A percentile compares a stretch with the other conserved stretches of the same genome.
phyloP scores from a whole-genome alignment of 495 filamentous ascomycete species.

The Lasiosphaeris hirsuta region DNA sequence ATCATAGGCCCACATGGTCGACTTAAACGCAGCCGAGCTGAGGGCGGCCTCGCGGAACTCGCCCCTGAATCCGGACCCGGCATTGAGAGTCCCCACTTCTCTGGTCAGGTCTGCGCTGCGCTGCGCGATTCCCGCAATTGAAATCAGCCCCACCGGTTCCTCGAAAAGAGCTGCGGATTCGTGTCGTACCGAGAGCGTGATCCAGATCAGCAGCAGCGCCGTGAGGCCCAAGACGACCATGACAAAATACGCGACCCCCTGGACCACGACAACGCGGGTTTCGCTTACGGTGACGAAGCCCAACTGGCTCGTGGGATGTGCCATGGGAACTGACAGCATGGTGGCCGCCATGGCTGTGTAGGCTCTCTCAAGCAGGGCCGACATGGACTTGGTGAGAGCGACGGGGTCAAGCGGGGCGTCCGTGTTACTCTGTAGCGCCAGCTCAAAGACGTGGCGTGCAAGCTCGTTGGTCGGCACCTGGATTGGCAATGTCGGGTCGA shows the following conservation, averaged over 20 bases:
- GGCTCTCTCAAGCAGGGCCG: background rate
- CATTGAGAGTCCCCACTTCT: background rate
- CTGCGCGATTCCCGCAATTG: conserved; percentile 2
- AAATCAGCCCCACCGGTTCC: conserved; percentile 3
- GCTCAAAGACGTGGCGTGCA: conserved; percentile 1
- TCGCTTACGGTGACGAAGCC: background rate
- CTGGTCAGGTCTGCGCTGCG: background rate
- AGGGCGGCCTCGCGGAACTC: background rate
- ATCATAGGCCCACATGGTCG: background rate
- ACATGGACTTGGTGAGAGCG: background rate
- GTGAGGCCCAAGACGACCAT: background rate
- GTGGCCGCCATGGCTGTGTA: conserved; percentile 3
- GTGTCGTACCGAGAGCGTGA: background rate
- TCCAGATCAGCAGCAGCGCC: background rate
- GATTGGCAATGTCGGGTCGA: background rate
- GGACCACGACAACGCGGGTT: background rate
- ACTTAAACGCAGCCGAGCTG: background rate
- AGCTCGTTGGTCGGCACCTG: conserved; percentile 1
- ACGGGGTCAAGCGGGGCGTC: background rate
- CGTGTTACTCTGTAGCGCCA: too few relatives aligned
- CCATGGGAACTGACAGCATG: background rate
- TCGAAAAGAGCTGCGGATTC: conserved; percentile 2
- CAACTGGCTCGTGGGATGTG: background rate
- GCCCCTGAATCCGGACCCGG: background rate
- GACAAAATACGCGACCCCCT: conserved; percentile 1